Conservation (phyloP, 768 basidiomycete genomes). For the Mycena epipterygia region DNA sequence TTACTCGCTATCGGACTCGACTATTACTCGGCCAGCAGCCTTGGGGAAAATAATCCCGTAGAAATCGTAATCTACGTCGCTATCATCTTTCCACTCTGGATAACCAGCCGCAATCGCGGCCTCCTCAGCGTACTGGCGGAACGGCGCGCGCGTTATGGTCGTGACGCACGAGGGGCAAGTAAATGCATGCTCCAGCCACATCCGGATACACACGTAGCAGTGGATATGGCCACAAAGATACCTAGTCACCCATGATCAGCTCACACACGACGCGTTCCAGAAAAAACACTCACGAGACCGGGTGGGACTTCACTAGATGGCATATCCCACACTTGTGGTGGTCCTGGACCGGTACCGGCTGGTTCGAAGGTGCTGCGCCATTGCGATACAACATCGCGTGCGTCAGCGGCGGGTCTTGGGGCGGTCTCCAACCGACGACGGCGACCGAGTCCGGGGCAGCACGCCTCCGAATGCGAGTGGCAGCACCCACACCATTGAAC, state of each 20-base stretch:
- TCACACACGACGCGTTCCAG: neutral
- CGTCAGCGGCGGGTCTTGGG: too few species aligned
- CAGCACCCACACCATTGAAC: too few species aligned
- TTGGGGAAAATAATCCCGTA: neutral
- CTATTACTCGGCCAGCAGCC: neutral
- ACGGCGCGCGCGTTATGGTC: neutral
- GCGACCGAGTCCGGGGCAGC: too few species aligned
- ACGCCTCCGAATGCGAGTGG: too few species aligned
- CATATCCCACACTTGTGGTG: conserved; percentile 4
- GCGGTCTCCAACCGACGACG: too few species aligned
- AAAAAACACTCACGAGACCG: neutral
- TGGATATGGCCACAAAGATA: conserved; percentile 2
- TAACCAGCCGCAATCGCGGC: neutral
- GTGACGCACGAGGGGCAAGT: neutral
- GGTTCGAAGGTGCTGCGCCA: neutral
- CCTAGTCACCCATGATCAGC: neutral
- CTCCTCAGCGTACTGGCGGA: neutral
- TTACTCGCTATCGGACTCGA: too few species aligned
- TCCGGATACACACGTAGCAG: conserved; percentile 5
- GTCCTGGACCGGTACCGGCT: neutral
- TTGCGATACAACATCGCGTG: neutral
- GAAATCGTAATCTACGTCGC: neutral
- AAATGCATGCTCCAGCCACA: neutral
- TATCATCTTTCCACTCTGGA: neutral
- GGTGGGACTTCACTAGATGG: neutral